phyloP scores from a whole-genome alignment of 2,329 filamentous ascomycete species.

The Stagonosporopsis tanaceti region DNA sequence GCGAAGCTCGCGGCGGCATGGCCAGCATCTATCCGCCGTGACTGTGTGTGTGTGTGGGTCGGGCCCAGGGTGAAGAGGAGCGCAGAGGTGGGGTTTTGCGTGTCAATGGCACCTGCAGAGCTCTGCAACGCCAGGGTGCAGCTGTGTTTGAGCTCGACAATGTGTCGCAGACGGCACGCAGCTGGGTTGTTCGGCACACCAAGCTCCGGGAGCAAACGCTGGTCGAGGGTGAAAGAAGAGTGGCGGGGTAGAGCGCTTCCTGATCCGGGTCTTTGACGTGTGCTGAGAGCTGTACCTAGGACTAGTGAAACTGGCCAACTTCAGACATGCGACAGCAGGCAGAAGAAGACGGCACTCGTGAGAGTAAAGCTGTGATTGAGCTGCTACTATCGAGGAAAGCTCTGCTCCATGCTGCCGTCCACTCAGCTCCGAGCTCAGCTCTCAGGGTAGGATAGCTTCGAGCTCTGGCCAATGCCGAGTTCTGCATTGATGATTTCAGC shows the following conservation, averaged over 20 bases:
- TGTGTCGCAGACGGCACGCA: constrained; percentile 12
- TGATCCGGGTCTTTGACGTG: constrained; percentile 22
- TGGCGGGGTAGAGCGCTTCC: constrained; percentile 16
- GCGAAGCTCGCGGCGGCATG: constrained; percentile 88
- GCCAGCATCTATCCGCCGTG: constrained; percentile 55
- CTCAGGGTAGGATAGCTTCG: constrained; percentile 14
- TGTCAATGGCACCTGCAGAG: constrained; percentile 23
- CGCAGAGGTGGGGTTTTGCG: constrained; percentile 6
- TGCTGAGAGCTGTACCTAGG: constrained; percentile 20
- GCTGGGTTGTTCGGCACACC: constrained; percentile 19
- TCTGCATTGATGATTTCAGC: constrained; percentile 20
- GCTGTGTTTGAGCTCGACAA: constrained; percentile 16
- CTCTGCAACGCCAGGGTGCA: constrained; percentile 13
- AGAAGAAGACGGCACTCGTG: constrained; percentile 14
- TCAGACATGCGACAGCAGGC: constrained; percentile 19
- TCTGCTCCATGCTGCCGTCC: constrained; percentile 20
- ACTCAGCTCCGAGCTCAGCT: constrained; percentile 21
- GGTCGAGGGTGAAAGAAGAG: constrained; percentile 20
- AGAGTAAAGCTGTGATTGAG: constrained; percentile 19
- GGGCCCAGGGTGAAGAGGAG: constrained; percentile 6
- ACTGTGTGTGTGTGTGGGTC: constrained; percentile 12
- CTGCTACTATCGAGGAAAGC: constrained; percentile 22
- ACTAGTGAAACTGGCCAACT: constrained; percentile 22
- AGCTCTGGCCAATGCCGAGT: constrained; percentile 19
- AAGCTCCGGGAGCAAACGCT: constrained; percentile 20